A percentile compares a stretch with the other conserved stretches of the same genome.
Evolutionary conservation across 1,139 yeast species (phyloP).

Genomic region (Entelexis sorbosivorans): DNA sequence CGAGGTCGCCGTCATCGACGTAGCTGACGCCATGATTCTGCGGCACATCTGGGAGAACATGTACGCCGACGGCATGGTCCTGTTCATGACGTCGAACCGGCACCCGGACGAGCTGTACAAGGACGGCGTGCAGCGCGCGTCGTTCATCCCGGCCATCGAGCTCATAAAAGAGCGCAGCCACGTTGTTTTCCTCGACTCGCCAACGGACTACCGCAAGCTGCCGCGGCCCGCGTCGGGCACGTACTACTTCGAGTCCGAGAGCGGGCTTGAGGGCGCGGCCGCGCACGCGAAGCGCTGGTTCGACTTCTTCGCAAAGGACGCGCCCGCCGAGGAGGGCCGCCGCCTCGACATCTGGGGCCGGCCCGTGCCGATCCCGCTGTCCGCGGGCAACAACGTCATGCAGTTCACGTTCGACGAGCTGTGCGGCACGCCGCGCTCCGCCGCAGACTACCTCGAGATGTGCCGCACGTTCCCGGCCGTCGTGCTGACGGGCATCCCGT

Average conservation of each 20-base stretch:
- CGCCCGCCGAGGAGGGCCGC: constrained; percentile 32
- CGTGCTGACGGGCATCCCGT: constrained; percentile 84
- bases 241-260: constrained; percentile 50
- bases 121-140: constrained; percentile 84
- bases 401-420: constrained; percentile 76
- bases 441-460: constrained; percentile 83
- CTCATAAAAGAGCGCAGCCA: constrained; percentile 60
- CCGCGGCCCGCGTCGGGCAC: constrained; percentile 75
- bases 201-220: constrained; percentile 84
- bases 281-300: constrained; percentile 74
- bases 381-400: constrained; percentile 73
- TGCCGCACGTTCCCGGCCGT: constrained; percentile 70
- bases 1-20: constrained; percentile 87
- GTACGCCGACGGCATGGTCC: constrained; percentile 63
- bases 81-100: constrained; percentile 89
- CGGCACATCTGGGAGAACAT: constrained; percentile 58
- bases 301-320: constrained; percentile 54
- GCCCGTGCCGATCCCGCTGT: constrained; percentile 57
- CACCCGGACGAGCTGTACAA: constrained; percentile 88
- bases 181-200: constrained; percentile 74
- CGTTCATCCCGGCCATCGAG: constrained; percentile 85
- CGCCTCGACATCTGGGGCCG: constrained; percentile 79
- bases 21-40: constrained; percentile 94
- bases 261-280: constrained; percentile 40
- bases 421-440: constrained; percentile 83